Conservation (phyloP, 2,329 filamentous ascomycete genomes). For the Nemania sp. region DNA sequence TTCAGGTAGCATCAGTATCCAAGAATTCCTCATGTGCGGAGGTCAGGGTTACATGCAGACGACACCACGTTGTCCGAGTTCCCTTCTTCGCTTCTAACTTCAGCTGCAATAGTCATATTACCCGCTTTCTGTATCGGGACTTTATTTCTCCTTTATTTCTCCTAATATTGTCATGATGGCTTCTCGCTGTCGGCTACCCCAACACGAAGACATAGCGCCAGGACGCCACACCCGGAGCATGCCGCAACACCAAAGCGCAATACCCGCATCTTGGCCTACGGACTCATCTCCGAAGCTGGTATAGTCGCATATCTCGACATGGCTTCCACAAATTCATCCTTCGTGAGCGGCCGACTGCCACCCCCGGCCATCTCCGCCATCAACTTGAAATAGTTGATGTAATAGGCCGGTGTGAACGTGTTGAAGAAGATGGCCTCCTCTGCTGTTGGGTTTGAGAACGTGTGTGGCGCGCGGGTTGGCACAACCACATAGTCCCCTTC, state of each 20-base stretch:
- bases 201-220: background rate
- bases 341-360: conserved; percentile 59
- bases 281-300: conserved; percentile 35
- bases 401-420: conserved; percentile 67
- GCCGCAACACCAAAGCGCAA: background rate
- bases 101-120: background rate
- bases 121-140: too few species aligned
- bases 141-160: too few species aligned
- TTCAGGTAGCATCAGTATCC: background rate
- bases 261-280: background rate
- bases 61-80: conserved; percentile 2
- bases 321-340: conserved; percentile 61
- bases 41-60: conserved; percentile 15
- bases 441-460: conserved; percentile 66
- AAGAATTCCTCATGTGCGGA: background rate
- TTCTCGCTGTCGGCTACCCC: background rate
- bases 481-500: conserved; percentile 67
- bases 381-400: conserved; percentile 69
- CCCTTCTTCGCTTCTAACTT: background rate
- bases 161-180: conserved; percentile 1
- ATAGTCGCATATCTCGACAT: conserved; percentile 64
- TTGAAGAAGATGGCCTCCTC: conserved; percentile 67
- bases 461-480: conserved; percentile 66
- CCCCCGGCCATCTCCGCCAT: conserved; percentile 58
- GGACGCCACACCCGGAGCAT: background rate